Base-by-base conservation (phyloP, 106 monocot species). In the Narthecium ossifragum region DNA sequence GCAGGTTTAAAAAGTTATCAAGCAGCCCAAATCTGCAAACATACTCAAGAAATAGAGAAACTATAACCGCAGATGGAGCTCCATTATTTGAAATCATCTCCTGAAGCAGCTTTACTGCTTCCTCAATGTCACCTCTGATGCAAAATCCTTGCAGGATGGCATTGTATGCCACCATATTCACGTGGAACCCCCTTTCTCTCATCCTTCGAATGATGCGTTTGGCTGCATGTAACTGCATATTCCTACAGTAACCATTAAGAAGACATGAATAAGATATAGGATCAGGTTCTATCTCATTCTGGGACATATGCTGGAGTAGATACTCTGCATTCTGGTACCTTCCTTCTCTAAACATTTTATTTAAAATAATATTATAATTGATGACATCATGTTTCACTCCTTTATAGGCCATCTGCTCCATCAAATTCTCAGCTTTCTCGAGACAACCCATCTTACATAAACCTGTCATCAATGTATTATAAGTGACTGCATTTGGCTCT, bases 401-500 rank as follows among this genome's bases (percentile, higher is more conserved):
- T 49, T 70, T 54, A 52, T 46, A 13, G 20, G 27, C 31, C 76
- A 76, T 70, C 46, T 67, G 39, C 31, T 66, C 61, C 27, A 71
- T 18, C 40, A 66, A 66, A 61, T 51, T 6, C 7, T 40, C 25
- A 32, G 77, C 77, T 53, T 65, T 60, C 12, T 61, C 66, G 36
- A 61, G 57, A 18, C 39, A 49, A 20, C 27, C 70, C 9, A 17
- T 27, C 33, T 55, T 59, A 50, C 76, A 70, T 4, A 70, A 39
- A 1, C 70, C 76, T 38, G 60, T 66, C 15, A 77, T 49, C 65
- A 77, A 50, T 15, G 56, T 38, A 0, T 52, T 45, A 55, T 55
- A 71, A 40, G 64, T 61, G 40, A 66, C 56, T 30, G 66, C 23
- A 66, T 77, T 66, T 18, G 61, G 77, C 25, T 61, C 48, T 11